Conservation (phyloP, 2,329 filamentous ascomycete species). For the Aureobasidium mangrovei region DNA sequence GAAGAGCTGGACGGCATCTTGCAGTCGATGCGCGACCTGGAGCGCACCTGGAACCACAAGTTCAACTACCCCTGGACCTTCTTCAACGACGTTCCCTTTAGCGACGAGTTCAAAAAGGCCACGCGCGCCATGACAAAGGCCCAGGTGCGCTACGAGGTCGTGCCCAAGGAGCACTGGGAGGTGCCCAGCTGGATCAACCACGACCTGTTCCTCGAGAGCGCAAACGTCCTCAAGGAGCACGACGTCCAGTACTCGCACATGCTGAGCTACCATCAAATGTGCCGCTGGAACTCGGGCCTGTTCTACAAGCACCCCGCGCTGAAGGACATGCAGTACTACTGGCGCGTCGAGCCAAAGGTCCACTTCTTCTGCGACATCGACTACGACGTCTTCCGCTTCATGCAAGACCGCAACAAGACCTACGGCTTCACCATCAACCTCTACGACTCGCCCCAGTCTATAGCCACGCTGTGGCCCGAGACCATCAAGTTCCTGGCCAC, state of each 20-base stretch:
- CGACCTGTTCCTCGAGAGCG: constrained; percentile 76
- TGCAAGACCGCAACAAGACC: constrained; percentile 97
- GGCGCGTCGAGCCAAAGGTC: constrained; percentile 96
- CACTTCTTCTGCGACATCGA: constrained; percentile 99
- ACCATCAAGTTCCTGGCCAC: constrained; percentile 75
- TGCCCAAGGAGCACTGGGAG: constrained; percentile 93
- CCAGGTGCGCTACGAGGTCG: constrained; percentile 74
- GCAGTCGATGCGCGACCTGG: constrained; percentile 80
- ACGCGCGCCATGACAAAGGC: constrained; percentile 80
- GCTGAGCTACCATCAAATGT: constrained; percentile 97
- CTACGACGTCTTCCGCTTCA: constrained; percentile 96
- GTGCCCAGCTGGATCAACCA: constrained; percentile 86
- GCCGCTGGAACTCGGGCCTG: constrained; percentile 94
- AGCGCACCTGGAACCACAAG: constrained; percentile 93
- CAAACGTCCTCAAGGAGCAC: constrained; percentile 71
- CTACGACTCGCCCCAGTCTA: constrained; percentile 81
- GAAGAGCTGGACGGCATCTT: constrained; percentile 78
- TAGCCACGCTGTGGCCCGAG: constrained; percentile 89
- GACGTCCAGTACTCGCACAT: constrained; percentile 84
- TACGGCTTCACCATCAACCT: constrained; percentile 90
- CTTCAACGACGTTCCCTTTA: constrained; percentile 93
- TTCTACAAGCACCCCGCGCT: constrained; percentile 96
- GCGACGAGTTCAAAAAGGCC: constrained; percentile 80
- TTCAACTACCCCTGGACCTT: constrained; percentile 99
- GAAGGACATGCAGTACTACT: constrained; percentile 79